Percentiles rank a stretch among this genome's conserved stretches.
These are phyloP conservation scores for Triangularia setosa DNA, from an alignment of 2,329 filamentous ascomycete species.

Conservation along the genomic window DNA sequence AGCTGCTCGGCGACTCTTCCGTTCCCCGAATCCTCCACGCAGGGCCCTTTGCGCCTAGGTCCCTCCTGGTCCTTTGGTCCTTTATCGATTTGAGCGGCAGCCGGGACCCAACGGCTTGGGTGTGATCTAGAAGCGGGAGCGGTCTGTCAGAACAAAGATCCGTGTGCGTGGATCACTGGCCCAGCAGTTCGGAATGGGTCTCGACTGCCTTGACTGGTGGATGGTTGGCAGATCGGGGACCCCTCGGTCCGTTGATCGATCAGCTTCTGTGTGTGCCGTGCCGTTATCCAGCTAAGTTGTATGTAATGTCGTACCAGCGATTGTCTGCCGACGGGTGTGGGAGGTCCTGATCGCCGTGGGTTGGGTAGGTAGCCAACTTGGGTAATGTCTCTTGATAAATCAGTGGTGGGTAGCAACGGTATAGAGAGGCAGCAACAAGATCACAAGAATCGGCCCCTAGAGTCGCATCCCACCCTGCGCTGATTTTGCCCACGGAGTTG, in stretches of 20 bases:
- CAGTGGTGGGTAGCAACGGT: neutral
- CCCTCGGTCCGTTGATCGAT: neutral
- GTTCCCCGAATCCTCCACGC: neutral
- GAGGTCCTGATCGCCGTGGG: neutral
- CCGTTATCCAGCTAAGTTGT: neutral
- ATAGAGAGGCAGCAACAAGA: neutral
- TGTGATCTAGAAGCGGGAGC: constrained; percentile 12
- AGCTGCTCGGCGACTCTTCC: neutral
- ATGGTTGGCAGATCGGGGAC: neutral
- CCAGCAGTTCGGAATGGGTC: neutral
- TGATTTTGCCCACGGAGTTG: neutral
- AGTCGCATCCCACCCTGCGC: neutral
- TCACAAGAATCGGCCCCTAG: neutral
- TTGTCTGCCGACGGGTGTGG: neutral
- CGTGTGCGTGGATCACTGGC: neutral
- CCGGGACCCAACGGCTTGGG: constrained; percentile 17
- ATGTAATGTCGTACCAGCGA: neutral
- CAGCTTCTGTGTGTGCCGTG: neutral
- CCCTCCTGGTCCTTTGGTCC: neutral
- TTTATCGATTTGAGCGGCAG: neutral
- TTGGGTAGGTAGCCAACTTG: neutral
- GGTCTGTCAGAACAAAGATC: neutral
- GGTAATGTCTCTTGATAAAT: neutral
- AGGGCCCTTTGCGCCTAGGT: neutral
- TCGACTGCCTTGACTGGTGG: neutral